Evolutionary conservation across 2,329 filamentous ascomycete genomes (phyloP).

Genomic region (Colletotrichum trifolii): DNA sequence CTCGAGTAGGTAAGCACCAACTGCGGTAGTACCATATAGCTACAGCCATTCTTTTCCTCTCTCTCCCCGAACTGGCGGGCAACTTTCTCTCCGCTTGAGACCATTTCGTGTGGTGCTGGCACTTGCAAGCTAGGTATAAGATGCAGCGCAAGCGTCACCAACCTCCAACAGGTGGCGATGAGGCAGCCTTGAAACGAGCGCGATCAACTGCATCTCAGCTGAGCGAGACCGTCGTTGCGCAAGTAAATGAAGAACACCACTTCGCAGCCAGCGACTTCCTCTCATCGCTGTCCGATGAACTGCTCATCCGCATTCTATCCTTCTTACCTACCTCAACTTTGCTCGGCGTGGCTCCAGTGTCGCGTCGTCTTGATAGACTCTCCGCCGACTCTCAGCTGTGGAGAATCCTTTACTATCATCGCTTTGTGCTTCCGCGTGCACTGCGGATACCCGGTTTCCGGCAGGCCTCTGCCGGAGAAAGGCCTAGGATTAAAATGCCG

Average conservation of each 20-base stretch:
- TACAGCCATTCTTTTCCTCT: no score
- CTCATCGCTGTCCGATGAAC: slow-evolving; percentile 84
- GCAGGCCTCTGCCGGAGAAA: slow-evolving; percentile 45
- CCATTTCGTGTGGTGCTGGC: no score
- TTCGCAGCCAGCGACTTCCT: slow-evolving; percentile 64
- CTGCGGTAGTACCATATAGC: no score
- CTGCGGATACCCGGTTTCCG: slow-evolving; percentile 77
- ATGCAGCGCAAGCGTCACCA: no score
- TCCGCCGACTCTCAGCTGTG: slow-evolving; percentile 88
- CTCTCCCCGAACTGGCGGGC: no score
- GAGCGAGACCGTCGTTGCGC: background rate
- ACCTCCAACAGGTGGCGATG: no score
- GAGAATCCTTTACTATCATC: slow-evolving; percentile 88
- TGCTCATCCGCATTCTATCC: slow-evolving; percentile 85
- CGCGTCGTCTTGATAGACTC: slow-evolving; percentile 77
- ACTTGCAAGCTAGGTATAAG: no score
- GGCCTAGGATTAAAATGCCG: slow-evolving; percentile 56
- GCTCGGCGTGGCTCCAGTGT: slow-evolving; percentile 72
- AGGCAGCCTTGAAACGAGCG: background rate
- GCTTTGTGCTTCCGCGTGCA: slow-evolving; percentile 86
- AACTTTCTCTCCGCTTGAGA: no score
- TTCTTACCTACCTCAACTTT: slow-evolving; percentile 78
- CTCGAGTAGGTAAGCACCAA: no score
- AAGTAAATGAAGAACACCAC: slow-evolving; percentile 29
- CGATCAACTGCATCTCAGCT: background rate